phyloP scores from a whole-genome alignment of 228 moss, liverwort and hornwort species.

The Sphagnum fallax region DNA sequence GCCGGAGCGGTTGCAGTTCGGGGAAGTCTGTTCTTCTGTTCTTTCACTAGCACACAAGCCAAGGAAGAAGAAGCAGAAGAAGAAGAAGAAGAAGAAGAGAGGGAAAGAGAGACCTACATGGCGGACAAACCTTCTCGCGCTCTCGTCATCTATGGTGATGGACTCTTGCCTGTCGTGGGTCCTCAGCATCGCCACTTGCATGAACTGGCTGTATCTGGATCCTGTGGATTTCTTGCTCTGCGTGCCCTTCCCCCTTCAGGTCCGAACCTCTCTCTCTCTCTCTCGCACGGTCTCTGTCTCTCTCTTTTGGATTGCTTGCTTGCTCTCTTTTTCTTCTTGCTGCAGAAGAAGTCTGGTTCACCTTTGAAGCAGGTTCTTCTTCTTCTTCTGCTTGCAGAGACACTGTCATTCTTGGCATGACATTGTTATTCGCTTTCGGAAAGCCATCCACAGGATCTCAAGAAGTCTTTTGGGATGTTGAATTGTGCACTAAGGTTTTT shows the following conservation, averaged over 20 bases:
- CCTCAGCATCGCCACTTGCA: conserved; percentile 57
- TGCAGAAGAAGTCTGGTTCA: background rate
- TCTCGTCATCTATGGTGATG: conserved; percentile 80
- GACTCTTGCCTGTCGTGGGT: conserved; percentile 41
- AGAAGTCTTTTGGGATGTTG: too few species aligned
- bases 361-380: background rate
- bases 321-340: background rate
- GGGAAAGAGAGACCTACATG: conserved; percentile 20
- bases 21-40: too few species aligned
- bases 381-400: too few species aligned
- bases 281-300: background rate
- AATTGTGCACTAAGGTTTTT: too few species aligned
- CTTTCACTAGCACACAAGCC: too few species aligned
- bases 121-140: conserved; percentile 90
- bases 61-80: too few species aligned
- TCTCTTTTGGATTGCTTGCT: background rate
- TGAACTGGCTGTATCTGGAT: conserved; percentile 56
- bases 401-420: too few species aligned
- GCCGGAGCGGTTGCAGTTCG: too few species aligned
- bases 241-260: conserved; percentile 31
- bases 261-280: conserved; percentile 4
- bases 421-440: too few species aligned
- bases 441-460: too few species aligned
- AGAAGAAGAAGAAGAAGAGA: too few species aligned
- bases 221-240: conserved; percentile 81